These are phyloP conservation scores for Alternaria alternata DNA, from an alignment of 2,329 filamentous ascomycete species.

Conservation along the genomic window DNA sequence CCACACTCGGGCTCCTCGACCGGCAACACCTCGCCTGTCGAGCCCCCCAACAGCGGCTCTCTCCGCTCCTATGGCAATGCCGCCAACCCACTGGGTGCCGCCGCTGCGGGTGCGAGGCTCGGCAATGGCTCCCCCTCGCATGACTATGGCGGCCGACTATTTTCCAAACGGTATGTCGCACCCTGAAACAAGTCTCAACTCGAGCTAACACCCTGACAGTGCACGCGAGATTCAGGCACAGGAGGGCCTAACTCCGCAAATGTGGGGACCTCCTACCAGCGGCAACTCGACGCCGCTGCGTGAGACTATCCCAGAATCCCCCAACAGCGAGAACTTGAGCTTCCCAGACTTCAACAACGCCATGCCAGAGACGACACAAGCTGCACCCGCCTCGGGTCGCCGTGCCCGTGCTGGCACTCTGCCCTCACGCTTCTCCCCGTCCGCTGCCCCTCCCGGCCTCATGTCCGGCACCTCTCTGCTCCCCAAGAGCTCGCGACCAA, in stretches of 20 bases:
- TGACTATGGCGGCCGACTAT: conserved; percentile 80
- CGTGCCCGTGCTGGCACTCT: conserved; percentile 92
- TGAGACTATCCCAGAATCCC: conserved; percentile 97
- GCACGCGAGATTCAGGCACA: conserved; percentile 97
- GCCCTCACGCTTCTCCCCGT: conserved; percentile 90
- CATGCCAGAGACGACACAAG: conserved; percentile 66
- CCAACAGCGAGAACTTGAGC: conserved; percentile 89
- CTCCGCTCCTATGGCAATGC: conserved; percentile 78
- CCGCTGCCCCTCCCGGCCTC: conserved; percentile 68
- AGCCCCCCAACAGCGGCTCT: conserved; percentile 69
- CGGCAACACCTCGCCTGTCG: conserved; percentile 80
- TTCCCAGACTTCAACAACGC: conserved; percentile 88
- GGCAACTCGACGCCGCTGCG: conserved; percentile 95
- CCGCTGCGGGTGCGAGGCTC: conserved; percentile 70
- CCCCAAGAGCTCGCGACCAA: conserved; percentile 82
- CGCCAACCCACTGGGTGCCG: conserved; percentile 60
- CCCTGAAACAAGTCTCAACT: conserved; percentile 39
- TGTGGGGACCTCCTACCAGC: conserved; percentile 95
- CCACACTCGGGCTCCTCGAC: conserved; percentile 81
- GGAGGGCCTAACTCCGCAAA: conserved; percentile 78
- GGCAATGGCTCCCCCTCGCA: conserved; percentile 97
- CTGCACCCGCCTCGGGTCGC: conserved; percentile 71
- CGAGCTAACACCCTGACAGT: conserved; percentile 60
- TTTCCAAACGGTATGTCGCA: conserved; percentile 83
- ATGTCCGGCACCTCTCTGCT: conserved; percentile 63